Evolutionary conservation across 108 stramenopile species (phyloP).

Genomic region (Stephanodiscus minutulus): DNA sequence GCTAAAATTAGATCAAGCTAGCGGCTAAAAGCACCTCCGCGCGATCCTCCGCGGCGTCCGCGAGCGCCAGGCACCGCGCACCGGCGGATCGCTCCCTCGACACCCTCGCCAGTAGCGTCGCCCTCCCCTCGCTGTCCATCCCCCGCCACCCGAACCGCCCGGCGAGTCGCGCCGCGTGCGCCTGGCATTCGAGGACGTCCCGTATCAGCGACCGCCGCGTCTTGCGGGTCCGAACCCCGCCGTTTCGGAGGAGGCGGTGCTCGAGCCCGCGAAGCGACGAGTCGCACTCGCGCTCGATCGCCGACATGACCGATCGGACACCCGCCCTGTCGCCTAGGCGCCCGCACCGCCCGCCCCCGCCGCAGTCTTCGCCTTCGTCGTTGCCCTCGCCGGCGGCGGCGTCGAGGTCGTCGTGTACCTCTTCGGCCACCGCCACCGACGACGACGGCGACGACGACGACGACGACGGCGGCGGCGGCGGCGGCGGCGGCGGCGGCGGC

Average conservation of each 20-base stretch:
- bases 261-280: conserved; percentile 37
- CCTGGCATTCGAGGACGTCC: conserved; percentile 42
- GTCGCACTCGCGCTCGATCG: conserved; percentile 17
- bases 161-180: conserved; percentile 20
- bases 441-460: neutral
- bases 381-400: neutral
- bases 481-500: too few relatives aligned
- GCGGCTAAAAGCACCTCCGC: too few relatives aligned
- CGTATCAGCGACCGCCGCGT: conserved; percentile 15
- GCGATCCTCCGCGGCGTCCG: too few relatives aligned
- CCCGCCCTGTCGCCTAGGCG: conserved; percentile 12
- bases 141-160: conserved; percentile 20
- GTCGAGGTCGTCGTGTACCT: too few relatives aligned
- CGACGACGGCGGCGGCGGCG: neutral
- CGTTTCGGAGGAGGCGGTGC: conserved; percentile 30
- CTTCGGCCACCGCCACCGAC: neutral
- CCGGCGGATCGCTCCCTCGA: too few relatives aligned
- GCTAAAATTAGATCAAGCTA: too few relatives aligned
- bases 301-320: conserved; percentile 25
- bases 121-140: conserved; percentile 3
- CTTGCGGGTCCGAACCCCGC: too few relatives aligned
- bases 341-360: neutral
- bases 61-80: too few relatives aligned
- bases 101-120: too few relatives aligned
- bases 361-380: neutral